Base-by-base conservation (phyloP, 306 rosid genomes). In the Ceratonia siliqua region DNA sequence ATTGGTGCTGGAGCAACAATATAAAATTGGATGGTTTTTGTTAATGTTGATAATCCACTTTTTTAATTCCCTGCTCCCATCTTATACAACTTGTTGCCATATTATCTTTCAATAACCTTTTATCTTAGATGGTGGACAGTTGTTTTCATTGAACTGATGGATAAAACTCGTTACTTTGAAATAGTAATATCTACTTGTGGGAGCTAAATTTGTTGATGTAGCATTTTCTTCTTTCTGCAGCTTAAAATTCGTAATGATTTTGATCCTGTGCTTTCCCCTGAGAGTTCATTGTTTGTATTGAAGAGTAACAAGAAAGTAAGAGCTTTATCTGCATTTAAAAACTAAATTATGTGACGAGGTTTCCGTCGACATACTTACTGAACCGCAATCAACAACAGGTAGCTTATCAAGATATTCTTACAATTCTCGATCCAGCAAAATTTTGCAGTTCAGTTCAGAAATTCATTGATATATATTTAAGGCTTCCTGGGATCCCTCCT, bases 191-290 rank as follows among this genome's bases (percentile, higher is more conserved):
- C 33, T 46, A 57, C 5, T 46, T 24, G 15, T 55, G n/a, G 61
- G 56, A 18, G 66, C 33, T 32, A 46, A 52, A 43, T 58, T 6
- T 77, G 58, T 13, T 61, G 43, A n/a, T n/a, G n/a, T n/a, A n/a
- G n/a, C n/a, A n/a, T n/a, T n/a, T 78, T 58, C 68, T 55, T 57
- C n/a, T 68, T 43, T 66, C 18, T 84, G 86, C 97, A 94, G 99
- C 96, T 94, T 78, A 94, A 94, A 89, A 94, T 94, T 80, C 96
- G 99, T 79, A 94, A 94, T 78, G 99, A 94, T 89, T 94, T 94
- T 81, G 99, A 94, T 79, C 99, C 99, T 20, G 99, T 94, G 76
- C 87, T 94, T 81, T 94, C 99, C 64, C 98, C 99, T 0, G 99
- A 94, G 90, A 94, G 99, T 85, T 94, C 99, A 66, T 85, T 88